A percentile compares a stretch with the other conserved stretches of the same genome.
Conservation (phyloP, 768 basidiomycete species). For the Boletus sp. region DNA sequence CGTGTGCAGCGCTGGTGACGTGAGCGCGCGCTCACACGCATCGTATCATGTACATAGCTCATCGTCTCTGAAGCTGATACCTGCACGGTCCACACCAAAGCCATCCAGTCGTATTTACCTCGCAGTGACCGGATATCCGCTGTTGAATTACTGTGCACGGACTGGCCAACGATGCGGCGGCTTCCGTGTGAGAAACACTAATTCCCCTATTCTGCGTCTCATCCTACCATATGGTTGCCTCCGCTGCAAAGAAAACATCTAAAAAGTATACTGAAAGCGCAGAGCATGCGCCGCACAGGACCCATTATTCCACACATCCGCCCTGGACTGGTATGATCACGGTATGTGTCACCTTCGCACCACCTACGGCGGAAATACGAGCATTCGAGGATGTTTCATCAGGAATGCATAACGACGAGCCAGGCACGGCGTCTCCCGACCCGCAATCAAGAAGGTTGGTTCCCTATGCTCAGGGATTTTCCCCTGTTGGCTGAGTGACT, state of each 20-base stretch:
- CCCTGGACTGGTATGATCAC: conserved; percentile 44
- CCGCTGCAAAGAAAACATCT: conserved; percentile 11
- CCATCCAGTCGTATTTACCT: not conserved
- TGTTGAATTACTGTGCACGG: not conserved
- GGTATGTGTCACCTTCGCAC: conserved; percentile 22
- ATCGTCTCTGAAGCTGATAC: not conserved
- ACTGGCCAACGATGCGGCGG: not conserved
- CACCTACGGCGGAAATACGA: not conserved
- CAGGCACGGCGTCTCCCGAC: conserved; percentile 71
- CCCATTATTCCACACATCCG: conserved; percentile 50
- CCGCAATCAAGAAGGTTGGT: conserved; percentile 74
- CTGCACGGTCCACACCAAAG: not conserved
- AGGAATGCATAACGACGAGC: conserved; percentile 72
- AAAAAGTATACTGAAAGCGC: not conserved
- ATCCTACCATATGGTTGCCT: conserved; percentile 4
- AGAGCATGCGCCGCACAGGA: conserved; percentile 20
- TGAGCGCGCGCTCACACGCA: not conserved
- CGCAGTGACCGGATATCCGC: not conserved
- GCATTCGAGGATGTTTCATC: not conserved
- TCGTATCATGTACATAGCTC: not conserved
- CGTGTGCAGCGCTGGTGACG: not conserved
- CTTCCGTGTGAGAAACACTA: not conserved
- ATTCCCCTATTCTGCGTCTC: conserved; percentile 1
- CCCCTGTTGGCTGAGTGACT: not conserved
- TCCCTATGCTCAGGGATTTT: not conserved